Base-by-base conservation (phyloP, 2,329 filamentous ascomycete species). In the Colletotrichum melonis region DNA sequence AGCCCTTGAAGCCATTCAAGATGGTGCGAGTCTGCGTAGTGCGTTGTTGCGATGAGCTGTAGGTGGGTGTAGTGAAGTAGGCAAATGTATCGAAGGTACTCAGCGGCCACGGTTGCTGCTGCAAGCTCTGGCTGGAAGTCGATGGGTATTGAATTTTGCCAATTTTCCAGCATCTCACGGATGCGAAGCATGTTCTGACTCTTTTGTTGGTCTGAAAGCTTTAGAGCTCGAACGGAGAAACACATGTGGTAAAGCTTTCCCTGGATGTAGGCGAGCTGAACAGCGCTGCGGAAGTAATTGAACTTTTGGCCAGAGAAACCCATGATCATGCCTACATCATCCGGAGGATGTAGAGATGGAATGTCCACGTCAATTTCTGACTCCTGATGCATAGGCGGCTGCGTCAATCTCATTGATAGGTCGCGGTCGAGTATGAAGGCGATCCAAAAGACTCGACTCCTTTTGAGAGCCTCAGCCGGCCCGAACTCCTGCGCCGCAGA, bases 371-470 rank as follows among this genome's bases (percentile, higher is more conserved):
- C 74, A 8, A 73, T 75, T 1, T 69, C 63, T 5, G 54, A 42
- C n/a, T 75, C 74, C 28, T 64, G 60, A 4, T 70, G 65, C 30
- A 75, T 62, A 14, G 73, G 38, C 19, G 73, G 73, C 57, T 73
- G 71, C n/a, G 63, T 24, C 9, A 62, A 58, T 6, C 70, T 46
- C 70, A 75, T 54, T 0, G 49, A 49, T 9, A 67, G 42, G 14
- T 75, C 71, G 1, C 80, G 80, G 26, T 82, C 80, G 6, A 81
- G 71, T 3, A 74, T 75, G 49, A 80, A 82, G 49, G 79, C 79
- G 16, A 81, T 74, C 80, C 79, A 82, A 63, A 81, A 81, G 38
- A 80, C 74, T 22, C 80, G 79, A 7, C 73, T 71, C 19, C 79
- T 76, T 4, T 81, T 77, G 6, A 75, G 74, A 8, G 76, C 75